Evolutionary conservation across 2,329 filamentous ascomycete species (phyloP).

Genomic region (Atkinsonella texensis): DNA sequence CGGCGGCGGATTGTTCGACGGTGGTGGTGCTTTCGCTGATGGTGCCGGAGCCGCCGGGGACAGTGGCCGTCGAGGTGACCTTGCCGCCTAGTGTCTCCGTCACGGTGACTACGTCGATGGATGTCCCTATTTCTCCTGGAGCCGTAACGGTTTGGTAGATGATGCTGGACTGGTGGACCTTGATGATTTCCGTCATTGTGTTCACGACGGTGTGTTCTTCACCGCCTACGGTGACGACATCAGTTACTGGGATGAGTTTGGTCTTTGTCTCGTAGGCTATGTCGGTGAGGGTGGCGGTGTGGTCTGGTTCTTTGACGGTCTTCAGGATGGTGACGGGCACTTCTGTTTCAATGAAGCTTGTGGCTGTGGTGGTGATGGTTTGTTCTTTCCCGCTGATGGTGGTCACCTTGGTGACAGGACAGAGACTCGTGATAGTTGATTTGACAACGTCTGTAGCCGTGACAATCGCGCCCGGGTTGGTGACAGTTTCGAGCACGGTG

Average conservation of each 20-base stretch:
- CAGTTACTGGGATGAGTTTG: constrained; percentile 18
- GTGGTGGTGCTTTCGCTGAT: constrained; percentile 26
- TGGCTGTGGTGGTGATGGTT: constrained; percentile 25
- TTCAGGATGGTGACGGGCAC: constrained; percentile 21
- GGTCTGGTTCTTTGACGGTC: constrained; percentile 7
- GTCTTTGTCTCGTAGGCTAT: constrained; percentile 29
- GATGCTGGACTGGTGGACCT: constrained; percentile 17
- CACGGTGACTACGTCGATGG: constrained; percentile 23
- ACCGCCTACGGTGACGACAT: constrained; percentile 23
- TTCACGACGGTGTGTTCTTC: constrained; percentile 14
- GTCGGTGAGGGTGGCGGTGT: constrained; percentile 8
- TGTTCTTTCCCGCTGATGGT: constrained; percentile 27
- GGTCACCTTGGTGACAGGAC: constrained; percentile 29
- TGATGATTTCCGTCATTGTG: constrained; percentile 15
- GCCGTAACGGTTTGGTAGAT: constrained; percentile 24
- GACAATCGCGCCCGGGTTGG: constrained; percentile 6
- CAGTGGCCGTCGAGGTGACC: constrained; percentile 29
- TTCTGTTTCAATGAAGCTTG: constrained; percentile 23
- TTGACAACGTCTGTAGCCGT: constrained; percentile 13
- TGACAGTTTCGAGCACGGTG: constrained; percentile 22
- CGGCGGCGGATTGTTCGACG: constrained; percentile 13
- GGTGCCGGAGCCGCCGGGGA: constrained; percentile 23
- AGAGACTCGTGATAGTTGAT: constrained; percentile 28
- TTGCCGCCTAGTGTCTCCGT: constrained; percentile 29
- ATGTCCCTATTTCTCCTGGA: constrained; percentile 24